Percentiles rank a stretch among this genome's conserved stretches.
phyloP scores from a whole-genome alignment of 1,284 basidiomycete species.

The Puccinia polysora region DNA sequence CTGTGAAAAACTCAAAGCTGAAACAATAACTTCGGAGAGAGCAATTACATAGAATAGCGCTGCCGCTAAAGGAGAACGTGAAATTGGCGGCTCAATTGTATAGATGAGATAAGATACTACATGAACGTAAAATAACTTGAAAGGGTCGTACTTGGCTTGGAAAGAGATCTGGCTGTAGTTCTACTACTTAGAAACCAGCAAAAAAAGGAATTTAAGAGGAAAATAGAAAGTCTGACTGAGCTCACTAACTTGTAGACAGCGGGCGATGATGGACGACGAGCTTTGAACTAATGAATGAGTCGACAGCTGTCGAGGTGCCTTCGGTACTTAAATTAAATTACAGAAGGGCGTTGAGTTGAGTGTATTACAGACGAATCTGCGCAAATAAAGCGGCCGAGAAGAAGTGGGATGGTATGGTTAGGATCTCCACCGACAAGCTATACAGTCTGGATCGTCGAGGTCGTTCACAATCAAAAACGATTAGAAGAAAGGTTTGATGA shows the following conservation, averaged over 20 bases:
- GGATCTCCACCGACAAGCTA: constrained; percentile 38
- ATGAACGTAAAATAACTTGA: too few species aligned
- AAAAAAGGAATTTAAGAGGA: neutral
- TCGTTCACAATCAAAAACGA: constrained; percentile 6
- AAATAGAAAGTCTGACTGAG: neutral
- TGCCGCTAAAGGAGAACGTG: too few species aligned
- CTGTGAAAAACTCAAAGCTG: too few species aligned
- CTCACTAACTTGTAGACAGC: constrained; percentile 21
- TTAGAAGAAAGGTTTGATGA: neutral
- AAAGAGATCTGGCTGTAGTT: too few species aligned
- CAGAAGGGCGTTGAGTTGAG: constrained; percentile 17
- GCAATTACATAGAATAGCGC: too few species aligned
- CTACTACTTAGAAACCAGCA: neutral
- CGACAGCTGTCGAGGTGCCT: constrained; percentile 27
- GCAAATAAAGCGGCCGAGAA: constrained; percentile 31
- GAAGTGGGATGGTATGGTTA: constrained; percentile 11
- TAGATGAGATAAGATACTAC: too few species aligned
- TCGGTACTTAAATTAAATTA: constrained; percentile 18
- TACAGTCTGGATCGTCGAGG: neutral
- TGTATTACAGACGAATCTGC: constrained; percentile 12
- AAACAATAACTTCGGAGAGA: too few species aligned
- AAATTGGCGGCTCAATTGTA: too few species aligned
- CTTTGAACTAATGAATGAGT: constrained; percentile 26
- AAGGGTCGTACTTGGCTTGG: too few species aligned
- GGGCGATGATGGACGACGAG: constrained; percentile 21